Evolutionary conservation across 768 basidiomycete species (phyloP), one percentile per base, ranked within the genome.

Genomic region (Cubamyces lactineus): DNA sequence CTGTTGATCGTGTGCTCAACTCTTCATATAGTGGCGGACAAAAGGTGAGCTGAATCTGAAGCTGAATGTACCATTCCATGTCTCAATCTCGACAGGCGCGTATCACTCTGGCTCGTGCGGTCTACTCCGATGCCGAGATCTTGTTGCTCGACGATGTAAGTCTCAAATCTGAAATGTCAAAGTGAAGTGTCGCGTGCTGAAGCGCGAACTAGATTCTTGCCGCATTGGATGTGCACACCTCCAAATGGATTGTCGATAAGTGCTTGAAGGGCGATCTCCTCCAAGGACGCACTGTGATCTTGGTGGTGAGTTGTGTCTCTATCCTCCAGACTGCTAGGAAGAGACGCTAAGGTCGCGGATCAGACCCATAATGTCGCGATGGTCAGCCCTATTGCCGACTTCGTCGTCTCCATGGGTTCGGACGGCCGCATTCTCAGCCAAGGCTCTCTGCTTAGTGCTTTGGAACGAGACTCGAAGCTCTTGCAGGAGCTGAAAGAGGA

Each of bases 361-460:
- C 23, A 80, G 79, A 80, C 80, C 0, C 80, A 82, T 62, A 80
- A 81, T 58, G 76, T 87, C 40, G 79, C 80, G 1, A 75, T 87
- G 73, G 74, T 78, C 8, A 75, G 74, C 15, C 77, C 83, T 8
- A 75, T 85, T 6, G 83, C 86, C 6, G 75, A 79, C 17, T 82
- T 81, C 59, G 80, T 86, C 3, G 79, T 88, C 13, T 80, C 82
- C 2, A 63, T 88, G 30, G 77, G 78, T 38, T 58, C 64, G 8
- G 82, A 87, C 61, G 87, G 87, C 1, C 77, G 79, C 0, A 74
- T 85, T 16, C 67, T 72, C 11, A 76, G 78, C 45, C 77, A 80
- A 61, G 84, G 81, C 3, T 75, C 82, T 23, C 71, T 84, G 4
- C 76, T 78, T 0, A 80, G 79, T 3, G 78, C 76, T 0, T 72